A percentile compares a stretch with the other conserved stretches of the same genome.
phyloP scores from a whole-genome alignment of 805 yeast genomes.

The Saturnispora serradocipensis region DNA sequence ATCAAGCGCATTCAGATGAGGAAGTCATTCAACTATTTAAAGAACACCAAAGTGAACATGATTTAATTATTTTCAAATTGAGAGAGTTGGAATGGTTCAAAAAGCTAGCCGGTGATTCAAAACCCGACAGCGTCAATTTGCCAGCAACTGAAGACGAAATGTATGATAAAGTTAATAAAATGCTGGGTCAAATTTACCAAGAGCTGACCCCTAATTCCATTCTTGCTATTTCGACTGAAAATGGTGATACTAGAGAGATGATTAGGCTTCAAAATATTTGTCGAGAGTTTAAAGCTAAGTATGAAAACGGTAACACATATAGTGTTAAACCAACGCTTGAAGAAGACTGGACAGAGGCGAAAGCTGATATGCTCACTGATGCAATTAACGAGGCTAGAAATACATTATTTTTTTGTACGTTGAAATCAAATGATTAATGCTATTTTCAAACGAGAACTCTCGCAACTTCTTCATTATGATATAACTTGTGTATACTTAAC shows the following conservation, averaged over 20 bases:
- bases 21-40: slow-evolving; percentile 40
- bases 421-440: slow-evolving; percentile 11
- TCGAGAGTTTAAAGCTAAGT: slow-evolving; percentile 32
- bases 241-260: slow-evolving; percentile 49
- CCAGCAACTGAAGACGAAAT: slow-evolving; percentile 12
- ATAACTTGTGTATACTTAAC: not conserved
- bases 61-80: slow-evolving; percentile 46
- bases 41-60: slow-evolving; percentile 30
- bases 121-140: slow-evolving; percentile 9
- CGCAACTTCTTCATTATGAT: not conserved
- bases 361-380: slow-evolving; percentile 36
- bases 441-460: not conserved
- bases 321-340: slow-evolving; percentile 17
- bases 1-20: slow-evolving; percentile 49
- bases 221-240: slow-evolving; percentile 52
- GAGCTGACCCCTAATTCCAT: slow-evolving; percentile 50
- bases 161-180: slow-evolving; percentile 31
- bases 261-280: slow-evolving; percentile 36
- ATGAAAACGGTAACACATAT: slow-evolving; percentile 33
- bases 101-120: slow-evolving; percentile 18
- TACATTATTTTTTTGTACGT: slow-evolving; percentile 48
- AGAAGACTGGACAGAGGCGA: slow-evolving; percentile 40
- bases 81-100: slow-evolving; percentile 47
- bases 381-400: slow-evolving; percentile 47
- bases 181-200: slow-evolving; percentile 41